A percentile compares a stretch with the other conserved stretches of the same genome.
phyloP scores from a whole-genome alignment of 495 filamentous ascomycete genomes.

The Tricharina praecox region DNA sequence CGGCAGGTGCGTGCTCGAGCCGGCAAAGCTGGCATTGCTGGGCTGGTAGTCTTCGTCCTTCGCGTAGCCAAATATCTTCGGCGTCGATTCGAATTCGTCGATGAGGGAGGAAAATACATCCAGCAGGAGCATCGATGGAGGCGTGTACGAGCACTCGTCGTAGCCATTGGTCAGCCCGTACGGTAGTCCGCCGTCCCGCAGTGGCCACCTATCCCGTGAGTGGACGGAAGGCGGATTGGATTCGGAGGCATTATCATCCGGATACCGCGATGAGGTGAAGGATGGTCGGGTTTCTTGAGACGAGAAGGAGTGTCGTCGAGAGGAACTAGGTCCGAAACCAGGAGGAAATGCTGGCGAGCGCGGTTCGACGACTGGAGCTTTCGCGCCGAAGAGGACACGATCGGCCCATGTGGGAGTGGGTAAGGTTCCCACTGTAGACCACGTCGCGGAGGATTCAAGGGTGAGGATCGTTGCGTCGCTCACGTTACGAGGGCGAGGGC shows the following conservation, averaged over 20 bases:
- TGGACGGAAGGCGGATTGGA: not conserved
- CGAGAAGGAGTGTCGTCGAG: conserved; percentile 1
- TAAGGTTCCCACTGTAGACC: too few relatives aligned
- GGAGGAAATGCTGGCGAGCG: too few relatives aligned
- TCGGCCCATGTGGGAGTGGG: conserved; percentile 1
- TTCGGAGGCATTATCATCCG: too few relatives aligned
- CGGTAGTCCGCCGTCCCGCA: not conserved
- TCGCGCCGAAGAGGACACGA: conserved; percentile 2
- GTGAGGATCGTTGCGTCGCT: not conserved
- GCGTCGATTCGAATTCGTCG: conserved; percentile 5
- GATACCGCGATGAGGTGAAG: not conserved
- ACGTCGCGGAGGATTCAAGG: too few relatives aligned
- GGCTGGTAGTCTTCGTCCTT: conserved; percentile 1
- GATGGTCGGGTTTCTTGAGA: too few relatives aligned
- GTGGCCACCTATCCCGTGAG: not conserved
- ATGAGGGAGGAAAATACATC: conserved; percentile 8
- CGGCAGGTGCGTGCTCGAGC: not conserved
- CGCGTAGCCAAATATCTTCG: conserved; percentile 4
- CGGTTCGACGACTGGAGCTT: not conserved
- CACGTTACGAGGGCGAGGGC: not conserved
- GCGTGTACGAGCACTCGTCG: conserved; percentile 4
- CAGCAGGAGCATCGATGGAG: conserved; percentile 8
- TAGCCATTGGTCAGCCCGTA: conserved; percentile 7
- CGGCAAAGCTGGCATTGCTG: not conserved
- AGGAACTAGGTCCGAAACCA: too few relatives aligned